Conservation (phyloP, 139 green algal genomes). For the Chlorella sp. region DNA sequence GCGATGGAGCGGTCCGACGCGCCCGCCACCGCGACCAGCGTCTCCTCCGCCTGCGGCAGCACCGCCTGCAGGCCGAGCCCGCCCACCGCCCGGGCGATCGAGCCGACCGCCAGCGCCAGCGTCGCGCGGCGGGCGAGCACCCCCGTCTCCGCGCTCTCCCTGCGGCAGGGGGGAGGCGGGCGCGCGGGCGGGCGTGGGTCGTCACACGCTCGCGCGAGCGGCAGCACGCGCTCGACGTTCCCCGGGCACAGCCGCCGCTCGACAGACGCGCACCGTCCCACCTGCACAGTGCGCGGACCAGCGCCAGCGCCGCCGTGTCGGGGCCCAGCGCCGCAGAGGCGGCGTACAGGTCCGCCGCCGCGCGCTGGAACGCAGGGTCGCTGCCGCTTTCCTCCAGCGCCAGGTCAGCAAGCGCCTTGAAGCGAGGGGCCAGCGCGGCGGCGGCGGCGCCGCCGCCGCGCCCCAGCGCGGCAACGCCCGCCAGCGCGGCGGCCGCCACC, state of each 20-base stretch:
- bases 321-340: slow-evolving; percentile 53
- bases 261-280: too few relatives aligned
- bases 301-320: slow-evolving; percentile 30
- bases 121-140: slow-evolving; percentile 50
- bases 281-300: slow-evolving; percentile 30
- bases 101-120: slow-evolving; percentile 75
- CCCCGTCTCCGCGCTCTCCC: slow-evolving; percentile 36
- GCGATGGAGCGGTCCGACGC: slow-evolving; percentile 37
- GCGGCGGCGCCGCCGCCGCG: background rate
- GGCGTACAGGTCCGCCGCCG: slow-evolving; percentile 67
- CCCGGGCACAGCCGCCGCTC: background rate
- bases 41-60: slow-evolving; percentile 42
- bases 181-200: too few relatives aligned
- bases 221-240: slow-evolving; percentile 23
- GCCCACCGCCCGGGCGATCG: slow-evolving; percentile 65
- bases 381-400: slow-evolving; percentile 47
- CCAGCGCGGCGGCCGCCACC: slow-evolving; percentile 45
- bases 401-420: slow-evolving; percentile 54
- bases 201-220: too few relatives aligned
- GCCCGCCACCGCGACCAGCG: slow-evolving; percentile 60
- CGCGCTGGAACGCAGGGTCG: slow-evolving; percentile 47
- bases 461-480: slow-evolving; percentile 41
- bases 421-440: slow-evolving; percentile 9
- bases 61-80: slow-evolving; percentile 68
- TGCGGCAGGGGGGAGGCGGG: too few relatives aligned